Evolutionary conservation across 2,329 filamentous ascomycete species (phyloP).

Genomic region (Trichoderma breve): DNA sequence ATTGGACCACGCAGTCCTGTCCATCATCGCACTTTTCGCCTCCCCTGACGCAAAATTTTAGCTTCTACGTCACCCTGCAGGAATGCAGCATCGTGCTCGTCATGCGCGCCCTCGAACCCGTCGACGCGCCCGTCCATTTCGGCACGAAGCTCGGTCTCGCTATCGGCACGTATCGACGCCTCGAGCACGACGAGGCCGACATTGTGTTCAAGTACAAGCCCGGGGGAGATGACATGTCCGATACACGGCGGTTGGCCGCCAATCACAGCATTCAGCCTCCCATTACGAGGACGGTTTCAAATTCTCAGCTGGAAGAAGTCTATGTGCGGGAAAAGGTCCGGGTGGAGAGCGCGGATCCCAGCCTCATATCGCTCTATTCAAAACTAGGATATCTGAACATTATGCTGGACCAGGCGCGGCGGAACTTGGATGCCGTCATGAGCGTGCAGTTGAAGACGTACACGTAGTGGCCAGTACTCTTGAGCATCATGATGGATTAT

Average conservation of each 20-base stretch:
- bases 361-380: conserved; percentile 75
- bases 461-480: background rate
- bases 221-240: conserved; percentile 31
- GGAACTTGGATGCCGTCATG: conserved; percentile 76
- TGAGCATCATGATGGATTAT: background rate
- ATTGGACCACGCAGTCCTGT: conserved; percentile 46
- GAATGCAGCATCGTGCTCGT: conserved; percentile 69
- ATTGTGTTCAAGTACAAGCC: conserved; percentile 65
- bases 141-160: conserved; percentile 68
- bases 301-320: conserved; percentile 54
- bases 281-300: conserved; percentile 13
- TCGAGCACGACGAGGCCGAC: conserved; percentile 78
- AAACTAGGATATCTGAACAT: conserved; percentile 79
- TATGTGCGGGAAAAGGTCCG: conserved; percentile 85
- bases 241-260: conserved; percentile 27
- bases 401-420: conserved; percentile 65
- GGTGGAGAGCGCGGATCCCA: conserved; percentile 87
- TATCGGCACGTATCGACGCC: conserved; percentile 61
- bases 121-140: conserved; percentile 58
- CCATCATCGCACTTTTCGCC: conserved; percentile 44
- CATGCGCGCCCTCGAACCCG: conserved; percentile 68
- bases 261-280: conserved; percentile 27
- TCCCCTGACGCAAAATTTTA: conserved; percentile 59
- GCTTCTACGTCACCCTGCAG: conserved; percentile 68
- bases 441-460: conserved; percentile 46